Base-by-base conservation (phyloP, 371 early-diverging fungal genomes). In the Rhizopus sp. region DNA sequence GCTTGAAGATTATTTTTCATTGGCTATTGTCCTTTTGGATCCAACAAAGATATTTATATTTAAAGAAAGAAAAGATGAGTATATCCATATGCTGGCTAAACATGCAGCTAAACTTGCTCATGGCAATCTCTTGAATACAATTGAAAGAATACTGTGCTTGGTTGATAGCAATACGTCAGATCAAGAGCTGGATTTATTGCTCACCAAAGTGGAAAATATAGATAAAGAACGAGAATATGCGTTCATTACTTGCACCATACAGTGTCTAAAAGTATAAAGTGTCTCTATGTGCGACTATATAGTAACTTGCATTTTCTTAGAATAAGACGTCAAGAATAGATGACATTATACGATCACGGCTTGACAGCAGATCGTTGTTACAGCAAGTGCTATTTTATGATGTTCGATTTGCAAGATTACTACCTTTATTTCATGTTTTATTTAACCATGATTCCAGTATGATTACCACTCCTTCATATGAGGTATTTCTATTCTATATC, bases 1-100 rank as follows among this genome's bases (percentile, higher is more conserved):
- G 29, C 46, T 12, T 4, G 30, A 46, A 23, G 7, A 29, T 46
- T 46, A 46, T 23, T 46, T 46, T 46, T 46, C 46, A 29, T 29
- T 46, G 12, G 46, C 46, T 23, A 17, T 46, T 46, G 46, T 46
- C 10, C 46, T 46, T 46, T 46, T 29, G 15, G 46, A 46, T 12
- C 29, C 29, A 8, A 29, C 17, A 9, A 46, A 46, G 8, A 4
- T 15, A 8, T 9, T 7, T 9, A 29, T 46, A 29, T 29, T 46
- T 46, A 16, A 29, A 46, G 15, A 29, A 17, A 15, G 29, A 29
- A 41, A 41, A 41, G 12, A 46, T 6, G 46, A 7, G 9, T 29
- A 46, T 7, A 23, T 46, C 17, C 7, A 17, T 7, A 5, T 9
- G 17, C 46, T 46, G 29, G 17, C 9, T 12, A 12, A 46, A 23